Percentiles rank a stretch among this genome's conserved stretches.
Conservation (phyloP, 441 rosid species). For the Dalechampia spathulata region DNA sequence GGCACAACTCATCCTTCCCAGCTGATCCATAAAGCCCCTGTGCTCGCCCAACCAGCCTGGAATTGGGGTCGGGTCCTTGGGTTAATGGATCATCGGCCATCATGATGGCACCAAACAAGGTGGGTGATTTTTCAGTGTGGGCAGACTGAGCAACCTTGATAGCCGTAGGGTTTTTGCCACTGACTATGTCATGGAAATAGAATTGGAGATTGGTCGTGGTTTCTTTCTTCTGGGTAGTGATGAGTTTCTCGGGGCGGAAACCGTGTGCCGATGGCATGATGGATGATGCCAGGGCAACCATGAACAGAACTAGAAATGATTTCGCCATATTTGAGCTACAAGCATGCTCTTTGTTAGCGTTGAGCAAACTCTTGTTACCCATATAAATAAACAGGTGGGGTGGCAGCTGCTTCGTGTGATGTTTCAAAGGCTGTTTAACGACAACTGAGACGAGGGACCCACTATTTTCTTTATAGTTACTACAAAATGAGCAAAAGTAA, state of each 20-base stretch:
- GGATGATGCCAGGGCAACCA: slow-evolving; percentile 17
- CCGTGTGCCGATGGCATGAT: slow-evolving; percentile 24
- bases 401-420: background rate
- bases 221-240: slow-evolving; percentile 25
- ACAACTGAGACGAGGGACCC: background rate
- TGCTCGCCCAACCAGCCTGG: slow-evolving; percentile 58
- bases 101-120: slow-evolving; percentile 42
- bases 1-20: slow-evolving; percentile 37
- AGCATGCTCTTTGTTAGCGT: background rate
- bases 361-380: background rate
- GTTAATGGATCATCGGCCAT: slow-evolving; percentile 66
- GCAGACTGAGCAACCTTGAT: slow-evolving; percentile 41
- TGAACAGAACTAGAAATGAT: slow-evolving; percentile 13
- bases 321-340: slow-evolving; percentile 25
- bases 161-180: slow-evolving; percentile 52
- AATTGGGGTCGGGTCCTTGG: slow-evolving; percentile 45
- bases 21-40: slow-evolving; percentile 62
- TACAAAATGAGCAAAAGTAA: no score
- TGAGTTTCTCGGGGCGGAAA: slow-evolving; percentile 17
- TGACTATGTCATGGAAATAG: slow-evolving; percentile 64
- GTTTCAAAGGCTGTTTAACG: background rate
- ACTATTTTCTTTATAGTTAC: no score
- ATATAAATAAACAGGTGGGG: background rate
- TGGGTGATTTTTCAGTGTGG: slow-evolving; percentile 35
- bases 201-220: slow-evolving; percentile 51